These are phyloP conservation scores for Pythium vanterpoolii DNA, from an alignment of 352 stramenopile species.

Conservation along the genomic window DNA sequence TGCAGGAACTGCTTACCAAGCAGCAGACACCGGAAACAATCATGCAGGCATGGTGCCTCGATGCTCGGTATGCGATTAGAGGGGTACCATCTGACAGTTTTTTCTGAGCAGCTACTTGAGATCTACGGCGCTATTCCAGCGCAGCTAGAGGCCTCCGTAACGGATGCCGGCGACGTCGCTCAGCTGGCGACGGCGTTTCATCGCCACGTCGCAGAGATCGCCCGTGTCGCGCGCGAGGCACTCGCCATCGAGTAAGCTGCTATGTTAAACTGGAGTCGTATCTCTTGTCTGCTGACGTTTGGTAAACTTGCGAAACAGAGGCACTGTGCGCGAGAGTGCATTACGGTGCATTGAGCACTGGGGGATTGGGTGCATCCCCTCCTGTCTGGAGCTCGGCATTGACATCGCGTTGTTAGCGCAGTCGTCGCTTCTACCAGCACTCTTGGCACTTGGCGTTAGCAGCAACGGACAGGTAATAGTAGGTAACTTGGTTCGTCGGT, in stretches of 20 bases:
- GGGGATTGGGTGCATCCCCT: conserved; percentile 53
- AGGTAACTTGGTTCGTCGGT: background rate
- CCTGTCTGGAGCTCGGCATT: conserved; percentile 22
- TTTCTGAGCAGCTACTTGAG: conserved; percentile 16
- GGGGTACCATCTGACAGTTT: background rate
- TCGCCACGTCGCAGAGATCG: conserved; percentile 10
- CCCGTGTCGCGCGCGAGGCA: conserved; percentile 1
- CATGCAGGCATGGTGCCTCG: background rate
- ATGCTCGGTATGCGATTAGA: background rate
- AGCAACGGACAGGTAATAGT: conserved; percentile 6
- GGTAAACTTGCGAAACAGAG: background rate
- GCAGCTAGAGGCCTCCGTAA: background rate
- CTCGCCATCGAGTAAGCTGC: conserved; percentile 4
- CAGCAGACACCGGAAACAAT: background rate
- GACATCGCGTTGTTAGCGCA: background rate
- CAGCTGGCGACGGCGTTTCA: conserved; percentile 6
- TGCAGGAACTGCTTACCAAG: conserved; percentile 9
- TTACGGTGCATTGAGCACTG: conserved; percentile 66
- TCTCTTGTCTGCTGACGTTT: background rate
- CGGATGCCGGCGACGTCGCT: background rate
- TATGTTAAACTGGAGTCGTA: background rate
- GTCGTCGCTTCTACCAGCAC: conserved; percentile 6
- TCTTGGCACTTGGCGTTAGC: background rate
- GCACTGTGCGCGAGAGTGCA: conserved; percentile 27
- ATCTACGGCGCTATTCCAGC: conserved; percentile 25